Conservation (phyloP, 2,329 filamentous ascomycete species). For the Arthrobotrys sinensis region DNA sequence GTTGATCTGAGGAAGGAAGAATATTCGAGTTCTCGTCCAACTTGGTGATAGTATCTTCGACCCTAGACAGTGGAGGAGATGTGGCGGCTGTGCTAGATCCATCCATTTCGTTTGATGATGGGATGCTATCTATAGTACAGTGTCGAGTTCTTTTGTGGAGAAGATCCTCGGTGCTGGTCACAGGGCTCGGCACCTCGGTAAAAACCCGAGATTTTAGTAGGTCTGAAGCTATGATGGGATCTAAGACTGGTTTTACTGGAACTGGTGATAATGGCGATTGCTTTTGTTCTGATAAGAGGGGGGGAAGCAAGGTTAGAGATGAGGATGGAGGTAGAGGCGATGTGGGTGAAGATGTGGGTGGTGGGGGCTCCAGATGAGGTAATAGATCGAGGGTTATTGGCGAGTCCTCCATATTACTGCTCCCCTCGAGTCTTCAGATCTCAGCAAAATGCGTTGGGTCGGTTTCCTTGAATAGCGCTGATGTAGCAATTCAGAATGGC, state of each 20-base stretch:
- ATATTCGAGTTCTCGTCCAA: constrained; percentile 4
- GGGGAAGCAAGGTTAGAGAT: neutral
- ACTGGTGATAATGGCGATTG: neutral
- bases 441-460: neutral
- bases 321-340: neutral
- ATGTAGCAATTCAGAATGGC: neutral
- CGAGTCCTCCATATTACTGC: constrained; percentile 9
- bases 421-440: too few relatives aligned
- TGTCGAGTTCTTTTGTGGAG: constrained; percentile 11
- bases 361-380: constrained; percentile 3
- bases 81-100: constrained; percentile 40
- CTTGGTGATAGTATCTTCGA: constrained; percentile 29
- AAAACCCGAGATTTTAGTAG: neutral
- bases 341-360: constrained; percentile 1
- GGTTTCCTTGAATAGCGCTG: neutral
- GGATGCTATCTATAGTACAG: constrained; percentile 31
- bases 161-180: constrained; percentile 8
- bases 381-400: constrained; percentile 10
- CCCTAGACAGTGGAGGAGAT: constrained; percentile 22
- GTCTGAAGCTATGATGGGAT: constrained; percentile 4
- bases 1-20: constrained; percentile 6
- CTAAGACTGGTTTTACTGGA: constrained; percentile 9
- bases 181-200: neutral
- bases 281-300: neutral
- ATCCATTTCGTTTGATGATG: constrained; percentile 40